Evolutionary conservation across 1,284 basidiomycete species (phyloP), one percentile per base, ranked within the genome.

Genomic region (Trichosporon ovoides): DNA sequence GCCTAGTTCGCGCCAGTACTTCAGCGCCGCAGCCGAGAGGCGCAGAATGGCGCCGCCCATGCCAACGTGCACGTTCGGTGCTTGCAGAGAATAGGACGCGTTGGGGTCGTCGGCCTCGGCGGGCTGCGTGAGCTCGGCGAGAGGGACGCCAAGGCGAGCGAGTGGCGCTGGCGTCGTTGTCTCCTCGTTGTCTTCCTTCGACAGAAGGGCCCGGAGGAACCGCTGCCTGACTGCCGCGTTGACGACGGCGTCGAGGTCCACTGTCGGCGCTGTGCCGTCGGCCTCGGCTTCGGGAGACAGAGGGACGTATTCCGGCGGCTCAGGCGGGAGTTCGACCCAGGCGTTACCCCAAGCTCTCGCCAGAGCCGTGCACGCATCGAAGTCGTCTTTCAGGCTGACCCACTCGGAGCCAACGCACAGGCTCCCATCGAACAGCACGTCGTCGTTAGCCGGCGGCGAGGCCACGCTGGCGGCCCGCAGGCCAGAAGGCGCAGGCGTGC

Each of bases 1-100:
- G 1, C 72, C 73, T 2, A 74, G 63, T 55, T 76, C 71, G 16
- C 63, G 57, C 72, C 73, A 76, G 53, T 72, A 76, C 20, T 66
- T 61, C 22, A 74, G 37, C 3, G 62, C 61, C 1, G 73, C 67
- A 11, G 69, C 68, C 2, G 64, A 64, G 5, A 74, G 52, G 18
- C 64, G 64, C 52, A 69, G 66, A 35, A 74, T 59, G 28, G 61
- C 62, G 20, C 64, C 61, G 10, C 63, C 60, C 33, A 63, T 70
- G 4, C 70, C 71, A 6, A 67, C 64, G 52, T 70, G 59, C 6
- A 64, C 58, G 7, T 13, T 38, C 1, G 58, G 37, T 12, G 58
- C 36, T 3, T 52, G 38, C 0, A 64, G 59, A 2, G 53, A 16
- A 31, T 59, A 61, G 36, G 20, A 38, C 16, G 36, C 33, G 13